Evolutionary conservation across 371 early-diverging fungal genomes (phyloP), one percentile per base, ranked within the genome.

Genomic region (Syncephalis fuscata): DNA sequence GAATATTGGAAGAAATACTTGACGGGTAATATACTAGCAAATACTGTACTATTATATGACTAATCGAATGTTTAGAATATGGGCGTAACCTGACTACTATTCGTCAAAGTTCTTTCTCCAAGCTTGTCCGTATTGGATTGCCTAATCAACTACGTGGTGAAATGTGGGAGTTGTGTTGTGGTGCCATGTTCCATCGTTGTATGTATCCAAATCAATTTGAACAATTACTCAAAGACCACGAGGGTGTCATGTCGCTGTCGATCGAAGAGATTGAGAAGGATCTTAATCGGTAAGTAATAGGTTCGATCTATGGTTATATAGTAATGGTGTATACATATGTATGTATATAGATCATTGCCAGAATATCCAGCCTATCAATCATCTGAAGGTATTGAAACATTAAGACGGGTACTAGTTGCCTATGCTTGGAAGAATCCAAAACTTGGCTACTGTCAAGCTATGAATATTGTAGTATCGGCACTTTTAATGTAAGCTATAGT

Each of bases 251-350:
- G 16, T 82, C 85, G 0, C 55, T 84, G 21, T 78, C 85, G 15
- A 72, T 78, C 0, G 96, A 94, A 50, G 98, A 95, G 62, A 97
- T 97, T 48, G 98, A 97, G 60, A 97, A 97, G 62, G 98, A 97
- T 58, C 57, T 97, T 49, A 90, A 88, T 52, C 61, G 95, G 32
- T 32, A 32, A 32, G 32, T 11, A 32, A 32, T 32, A 32, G 74
- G 82, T 52, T 39, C 24, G 8, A 3, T 50, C 36, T 16, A 16
- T 19, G 24, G 44, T 7, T 32, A 32, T 32, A 32, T 32, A 4
- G 32, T 7, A 32, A 7, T 26, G 19, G 15, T 23, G 7, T 36
- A 14, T 19, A 27, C 10, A 20, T 19, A 39, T 10, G 1, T 19
- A 37, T 17, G 22, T 22, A 53, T 69, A 82, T 32, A 32, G 32